These are phyloP conservation scores for Verticillium longisporum DNA, from an alignment of 2,329 filamentous ascomycete species.

Conservation along the genomic window DNA sequence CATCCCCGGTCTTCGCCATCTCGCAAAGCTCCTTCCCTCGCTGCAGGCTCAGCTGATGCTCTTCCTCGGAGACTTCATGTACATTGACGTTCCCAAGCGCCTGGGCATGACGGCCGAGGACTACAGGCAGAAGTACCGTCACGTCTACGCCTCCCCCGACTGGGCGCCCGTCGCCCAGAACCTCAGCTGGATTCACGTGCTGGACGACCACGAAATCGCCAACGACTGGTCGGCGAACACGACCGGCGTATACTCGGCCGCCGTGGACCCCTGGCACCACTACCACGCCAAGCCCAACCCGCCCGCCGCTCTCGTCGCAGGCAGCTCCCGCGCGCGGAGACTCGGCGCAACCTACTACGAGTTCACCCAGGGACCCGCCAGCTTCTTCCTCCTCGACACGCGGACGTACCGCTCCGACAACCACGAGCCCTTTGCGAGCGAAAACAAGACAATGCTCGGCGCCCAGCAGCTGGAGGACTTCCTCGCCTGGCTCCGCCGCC, in stretches of 20 bases:
- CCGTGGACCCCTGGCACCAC: constrained; percentile 76
- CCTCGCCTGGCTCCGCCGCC: constrained; percentile 64
- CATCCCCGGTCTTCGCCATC: constrained; percentile 71
- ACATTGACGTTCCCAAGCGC: constrained; percentile 78
- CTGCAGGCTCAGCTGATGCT: constrained; percentile 73
- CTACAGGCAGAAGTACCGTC: constrained; percentile 87
- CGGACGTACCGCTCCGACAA: constrained; percentile 75
- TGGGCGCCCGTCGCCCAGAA: constrained; percentile 71
- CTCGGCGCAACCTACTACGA: constrained; percentile 73
- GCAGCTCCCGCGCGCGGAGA: constrained; percentile 27
- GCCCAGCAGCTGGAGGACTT: constrained; percentile 71
- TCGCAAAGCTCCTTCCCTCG: constrained; percentile 65
- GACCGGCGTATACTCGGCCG: constrained; percentile 71
- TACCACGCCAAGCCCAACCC: constrained; percentile 87
- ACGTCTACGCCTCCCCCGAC: constrained; percentile 92
- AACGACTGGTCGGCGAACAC: constrained; percentile 88
- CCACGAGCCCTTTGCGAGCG: constrained; percentile 48
- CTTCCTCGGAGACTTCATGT: constrained; percentile 85
- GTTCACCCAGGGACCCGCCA: constrained; percentile 83
- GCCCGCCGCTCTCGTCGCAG: constrained; percentile 51
- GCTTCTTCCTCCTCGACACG: constrained; percentile 93
- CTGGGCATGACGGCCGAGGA: constrained; percentile 66
- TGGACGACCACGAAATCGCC: constrained; percentile 93
- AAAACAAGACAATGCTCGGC: constrained; percentile 83
- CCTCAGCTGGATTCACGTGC: constrained; percentile 94